A percentile compares a stretch with the other conserved stretches of the same genome.
Conservation (phyloP, 768 basidiomycete genomes). For the Phanerochaete carnosa region DNA sequence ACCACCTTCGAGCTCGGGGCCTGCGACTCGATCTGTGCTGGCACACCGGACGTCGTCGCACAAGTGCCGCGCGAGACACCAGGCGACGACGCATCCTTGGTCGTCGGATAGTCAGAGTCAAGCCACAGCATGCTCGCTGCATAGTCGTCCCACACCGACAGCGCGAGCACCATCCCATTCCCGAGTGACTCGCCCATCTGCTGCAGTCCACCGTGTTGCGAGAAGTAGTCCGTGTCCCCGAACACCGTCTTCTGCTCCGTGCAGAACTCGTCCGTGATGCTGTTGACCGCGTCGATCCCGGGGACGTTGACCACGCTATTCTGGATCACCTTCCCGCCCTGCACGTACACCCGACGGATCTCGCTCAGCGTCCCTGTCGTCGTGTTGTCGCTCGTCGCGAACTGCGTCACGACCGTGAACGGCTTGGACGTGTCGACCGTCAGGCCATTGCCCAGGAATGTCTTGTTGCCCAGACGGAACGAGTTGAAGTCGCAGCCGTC, state of each 20-base stretch:
- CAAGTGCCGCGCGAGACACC: conserved; percentile 23
- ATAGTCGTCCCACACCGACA: conserved; percentile 51
- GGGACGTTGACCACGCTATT: conserved; percentile 46
- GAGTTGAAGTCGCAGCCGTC: conserved; percentile 54
- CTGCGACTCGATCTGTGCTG: conserved; percentile 37
- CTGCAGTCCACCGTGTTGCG: conserved; percentile 37
- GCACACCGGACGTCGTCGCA: conserved; percentile 42
- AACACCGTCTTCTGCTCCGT: conserved; percentile 39
- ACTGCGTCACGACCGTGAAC: conserved; percentile 32
- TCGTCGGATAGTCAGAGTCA: conserved; percentile 43
- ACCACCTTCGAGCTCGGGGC: conserved; percentile 38
- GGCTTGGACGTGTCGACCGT: conserved; percentile 47
- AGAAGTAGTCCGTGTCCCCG: conserved; percentile 40
- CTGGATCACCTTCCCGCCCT: conserved; percentile 46
- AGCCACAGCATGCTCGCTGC: conserved; percentile 56
- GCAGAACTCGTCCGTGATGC: conserved; percentile 47
- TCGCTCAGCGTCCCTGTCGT: conserved; percentile 43
- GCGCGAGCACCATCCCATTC: conserved; percentile 45
- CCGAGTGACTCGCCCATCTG: conserved; percentile 29
- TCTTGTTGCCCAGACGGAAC: conserved; percentile 42
- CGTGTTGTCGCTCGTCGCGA: conserved; percentile 43
- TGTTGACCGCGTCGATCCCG: conserved; percentile 38
- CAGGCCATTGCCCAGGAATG: conserved; percentile 37
- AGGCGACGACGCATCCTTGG: conserved; percentile 15
- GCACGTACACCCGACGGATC: conserved; percentile 53